phyloP scores from a whole-genome alignment of 169 alveolate species.

The Ichthyophthirius multifiliis region DNA sequence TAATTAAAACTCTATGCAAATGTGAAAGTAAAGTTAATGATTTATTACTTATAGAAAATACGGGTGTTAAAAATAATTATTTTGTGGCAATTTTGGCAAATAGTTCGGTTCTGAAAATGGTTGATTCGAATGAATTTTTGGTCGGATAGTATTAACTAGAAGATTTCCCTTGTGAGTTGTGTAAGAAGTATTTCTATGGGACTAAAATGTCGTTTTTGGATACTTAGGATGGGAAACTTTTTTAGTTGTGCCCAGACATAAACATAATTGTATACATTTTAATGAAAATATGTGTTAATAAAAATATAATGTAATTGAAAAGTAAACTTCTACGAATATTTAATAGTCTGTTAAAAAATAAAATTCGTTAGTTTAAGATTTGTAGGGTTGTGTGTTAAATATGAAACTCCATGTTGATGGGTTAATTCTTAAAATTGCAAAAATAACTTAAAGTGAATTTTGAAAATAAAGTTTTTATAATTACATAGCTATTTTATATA shows the following conservation, averaged over 20 bases:
- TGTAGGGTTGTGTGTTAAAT: no score
- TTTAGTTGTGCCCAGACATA: background rate
- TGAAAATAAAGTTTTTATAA: no score
- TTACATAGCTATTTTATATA: no score
- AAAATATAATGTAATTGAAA: background rate
- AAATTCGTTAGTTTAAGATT: background rate
- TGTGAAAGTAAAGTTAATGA: background rate
- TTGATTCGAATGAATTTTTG: background rate
- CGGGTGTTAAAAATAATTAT: background rate
- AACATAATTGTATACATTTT: background rate
- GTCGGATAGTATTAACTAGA: background rate
- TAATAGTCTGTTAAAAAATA: background rate
- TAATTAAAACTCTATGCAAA: background rate
- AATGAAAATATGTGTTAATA: background rate
- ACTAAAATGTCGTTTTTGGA: slow-evolving; percentile 2
- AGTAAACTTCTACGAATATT: background rate
- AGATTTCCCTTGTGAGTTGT: background rate
- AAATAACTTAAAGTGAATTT: no score
- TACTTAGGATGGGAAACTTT: background rate
- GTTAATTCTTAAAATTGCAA: no score
- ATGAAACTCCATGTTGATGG: no score
- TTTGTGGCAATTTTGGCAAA: background rate
- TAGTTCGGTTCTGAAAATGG: slow-evolving; percentile 1
- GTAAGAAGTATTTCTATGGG: background rate
- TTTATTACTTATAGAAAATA: background rate